Percentiles rank a stretch among this genome's conserved stretches.
Evolutionary conservation across 768 basidiomycete genomes (phyloP).

Genomic region (Ephemerocybe angulata): DNA sequence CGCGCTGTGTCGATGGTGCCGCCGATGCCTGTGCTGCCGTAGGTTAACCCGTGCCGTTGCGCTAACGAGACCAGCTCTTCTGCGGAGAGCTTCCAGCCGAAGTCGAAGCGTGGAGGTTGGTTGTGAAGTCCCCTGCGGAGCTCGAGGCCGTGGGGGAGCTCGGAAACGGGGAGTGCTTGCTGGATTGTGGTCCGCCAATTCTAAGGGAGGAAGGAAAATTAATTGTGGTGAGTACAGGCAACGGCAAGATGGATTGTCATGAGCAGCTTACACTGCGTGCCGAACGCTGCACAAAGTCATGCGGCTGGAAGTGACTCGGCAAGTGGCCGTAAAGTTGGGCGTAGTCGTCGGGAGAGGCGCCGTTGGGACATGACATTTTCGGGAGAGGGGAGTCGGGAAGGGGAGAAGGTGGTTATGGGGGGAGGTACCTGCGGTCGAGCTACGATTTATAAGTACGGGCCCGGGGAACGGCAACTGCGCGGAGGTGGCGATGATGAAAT

Average conservation of each 20-base stretch:
- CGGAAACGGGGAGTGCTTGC: background rate
- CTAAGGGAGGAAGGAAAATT: background rate
- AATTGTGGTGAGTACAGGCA: background rate
- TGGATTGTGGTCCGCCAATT: background rate
- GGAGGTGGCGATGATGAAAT: no score
- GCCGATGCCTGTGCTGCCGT: background rate
- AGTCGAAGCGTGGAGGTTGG: constrained; percentile 3
- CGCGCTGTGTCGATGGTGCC: background rate
- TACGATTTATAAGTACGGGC: no score
- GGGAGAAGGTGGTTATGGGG: background rate
- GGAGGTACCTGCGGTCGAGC: background rate
- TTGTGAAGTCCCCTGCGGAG: constrained; percentile 1
- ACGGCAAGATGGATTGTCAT: background rate
- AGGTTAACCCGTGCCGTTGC: background rate
- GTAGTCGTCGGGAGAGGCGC: background rate
- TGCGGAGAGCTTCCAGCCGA: background rate
- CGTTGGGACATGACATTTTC: background rate
- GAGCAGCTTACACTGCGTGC: background rate
- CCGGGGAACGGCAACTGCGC: no score
- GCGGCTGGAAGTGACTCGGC: background rate
- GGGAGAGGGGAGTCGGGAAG: background rate
- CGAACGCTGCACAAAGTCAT: background rate
- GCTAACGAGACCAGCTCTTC: background rate
- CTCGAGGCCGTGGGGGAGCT: background rate
- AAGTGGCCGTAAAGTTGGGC: background rate